These are phyloP conservation scores for Pulveroboletus sp. DNA, from an alignment of 768 basidiomycete species.

Conservation along the genomic window DNA sequence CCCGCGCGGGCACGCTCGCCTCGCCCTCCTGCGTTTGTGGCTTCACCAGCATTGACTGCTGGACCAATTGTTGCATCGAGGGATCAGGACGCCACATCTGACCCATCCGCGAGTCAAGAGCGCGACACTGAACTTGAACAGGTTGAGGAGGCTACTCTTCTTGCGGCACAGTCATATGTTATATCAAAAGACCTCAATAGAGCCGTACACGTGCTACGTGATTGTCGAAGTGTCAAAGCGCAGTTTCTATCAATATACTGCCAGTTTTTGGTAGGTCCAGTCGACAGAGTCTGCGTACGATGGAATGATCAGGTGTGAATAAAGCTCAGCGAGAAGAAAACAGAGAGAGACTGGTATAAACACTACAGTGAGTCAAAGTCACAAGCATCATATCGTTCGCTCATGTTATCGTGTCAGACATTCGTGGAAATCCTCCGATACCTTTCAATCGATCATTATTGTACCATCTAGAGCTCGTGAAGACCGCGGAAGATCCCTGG, in stretches of 20 bases:
- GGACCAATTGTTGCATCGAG: conserved; percentile 29
- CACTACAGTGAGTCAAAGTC: conserved; percentile 54
- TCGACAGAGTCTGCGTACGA: background rate
- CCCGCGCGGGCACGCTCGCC: conserved; percentile 49
- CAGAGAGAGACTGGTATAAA: conserved; percentile 82
- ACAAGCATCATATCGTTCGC: background rate
- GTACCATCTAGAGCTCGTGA: conserved; percentile 57
- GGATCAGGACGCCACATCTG: conserved; percentile 2
- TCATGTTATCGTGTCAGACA: conserved; percentile 40
- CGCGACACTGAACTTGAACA: conserved; percentile 47
- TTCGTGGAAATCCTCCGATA: conserved; percentile 62
- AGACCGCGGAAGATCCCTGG: conserved; percentile 69
- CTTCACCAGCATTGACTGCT: conserved; percentile 28
- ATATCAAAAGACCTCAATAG: conserved; percentile 76
- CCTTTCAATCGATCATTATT: conserved; percentile 60
- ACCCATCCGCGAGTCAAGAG: conserved; percentile 25
- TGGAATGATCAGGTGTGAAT: background rate
- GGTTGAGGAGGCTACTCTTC: conserved; percentile 68
- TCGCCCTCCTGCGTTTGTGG: conserved; percentile 35
- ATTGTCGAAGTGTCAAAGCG: conserved; percentile 67
- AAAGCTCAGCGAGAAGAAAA: conserved; percentile 80
- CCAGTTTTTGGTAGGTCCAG: conserved; percentile 71
- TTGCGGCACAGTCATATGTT: conserved; percentile 68
- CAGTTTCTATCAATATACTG: conserved; percentile 77
- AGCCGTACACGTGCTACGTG: conserved; percentile 59